Percentiles rank a stretch among this genome's conserved stretches.
phyloP scores from a whole-genome alignment of 208 protist genomes.

The Leishmania tarentolae region DNA sequence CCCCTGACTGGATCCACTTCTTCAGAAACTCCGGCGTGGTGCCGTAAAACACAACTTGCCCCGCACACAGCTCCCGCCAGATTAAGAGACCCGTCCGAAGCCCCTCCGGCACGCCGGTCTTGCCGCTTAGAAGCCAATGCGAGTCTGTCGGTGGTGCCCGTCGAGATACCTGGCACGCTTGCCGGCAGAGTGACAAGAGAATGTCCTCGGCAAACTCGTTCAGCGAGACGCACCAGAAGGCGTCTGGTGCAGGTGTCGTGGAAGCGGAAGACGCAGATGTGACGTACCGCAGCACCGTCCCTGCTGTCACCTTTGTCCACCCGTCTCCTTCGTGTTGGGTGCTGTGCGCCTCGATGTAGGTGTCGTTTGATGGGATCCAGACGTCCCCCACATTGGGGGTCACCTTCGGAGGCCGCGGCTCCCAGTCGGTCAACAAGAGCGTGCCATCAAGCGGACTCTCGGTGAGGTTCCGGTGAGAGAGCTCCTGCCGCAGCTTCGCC shows the following conservation, averaged over 20 bases:
- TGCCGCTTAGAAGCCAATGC: slow-evolving; percentile 54
- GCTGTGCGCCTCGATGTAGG: slow-evolving; percentile 23
- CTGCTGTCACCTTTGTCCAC: slow-evolving; percentile 31
- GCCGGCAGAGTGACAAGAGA: slow-evolving; percentile 55
- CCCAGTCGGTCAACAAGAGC: slow-evolving; percentile 22
- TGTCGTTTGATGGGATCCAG: slow-evolving; percentile 43
- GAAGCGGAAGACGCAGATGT: background rate
- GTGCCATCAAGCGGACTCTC: slow-evolving; percentile 41
- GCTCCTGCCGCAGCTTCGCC: slow-evolving; percentile 43
- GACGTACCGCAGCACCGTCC: slow-evolving; percentile 40
- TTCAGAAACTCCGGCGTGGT: slow-evolving; percentile 55
- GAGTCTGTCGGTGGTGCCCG: slow-evolving; percentile 38
- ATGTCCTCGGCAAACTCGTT: slow-evolving; percentile 63
- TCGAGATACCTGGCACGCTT: slow-evolving; percentile 44
- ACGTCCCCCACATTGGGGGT: slow-evolving; percentile 27
- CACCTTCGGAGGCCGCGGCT: slow-evolving; percentile 25
- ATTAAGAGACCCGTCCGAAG: slow-evolving; percentile 35
- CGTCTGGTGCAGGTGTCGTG: background rate
- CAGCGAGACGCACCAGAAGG: slow-evolving; percentile 11
- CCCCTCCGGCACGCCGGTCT: slow-evolving; percentile 33
- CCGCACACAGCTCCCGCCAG: slow-evolving; percentile 38
- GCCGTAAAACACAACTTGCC: slow-evolving; percentile 47
- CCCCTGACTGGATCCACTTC: slow-evolving; percentile 41
- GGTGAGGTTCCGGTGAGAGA: slow-evolving; percentile 44
- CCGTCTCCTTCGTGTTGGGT: background rate